A percentile compares a stretch with the other conserved stretches of the same genome.
Conservation (phyloP, 495 filamentous ascomycete species). For the Delitschia confertaspora region DNA sequence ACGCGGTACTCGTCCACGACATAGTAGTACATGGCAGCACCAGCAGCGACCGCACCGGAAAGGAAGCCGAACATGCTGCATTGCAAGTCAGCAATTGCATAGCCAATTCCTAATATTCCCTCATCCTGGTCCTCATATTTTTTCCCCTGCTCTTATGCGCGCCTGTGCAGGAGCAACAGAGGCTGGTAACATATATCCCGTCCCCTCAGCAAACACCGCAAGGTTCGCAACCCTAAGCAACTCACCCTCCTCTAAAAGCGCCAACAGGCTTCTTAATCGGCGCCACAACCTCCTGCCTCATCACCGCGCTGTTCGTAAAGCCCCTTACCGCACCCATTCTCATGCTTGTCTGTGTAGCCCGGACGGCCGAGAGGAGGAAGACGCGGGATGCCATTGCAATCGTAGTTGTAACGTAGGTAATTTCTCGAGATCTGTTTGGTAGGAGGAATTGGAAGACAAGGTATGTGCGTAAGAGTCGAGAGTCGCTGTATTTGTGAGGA, state of each 20-base stretch:
- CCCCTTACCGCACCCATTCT: conserved; percentile 2
- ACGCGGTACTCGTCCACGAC: conserved; percentile 85
- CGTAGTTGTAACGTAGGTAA: no score
- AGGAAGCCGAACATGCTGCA: conserved; percentile 87
- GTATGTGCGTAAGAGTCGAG: not conserved
- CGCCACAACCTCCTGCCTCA: conserved; percentile 33
- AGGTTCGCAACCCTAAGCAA: no score
- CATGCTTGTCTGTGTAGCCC: not conserved
- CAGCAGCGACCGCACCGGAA: conserved; percentile 69
- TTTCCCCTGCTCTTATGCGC: no score
- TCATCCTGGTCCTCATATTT: no score
- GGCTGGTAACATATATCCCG: no score
- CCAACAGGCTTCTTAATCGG: conserved; percentile 76
- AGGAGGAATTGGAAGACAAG: not conserved
- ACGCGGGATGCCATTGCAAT: conserved; percentile 42
- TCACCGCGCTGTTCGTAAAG: conserved; percentile 18
- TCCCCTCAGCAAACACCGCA: no score
- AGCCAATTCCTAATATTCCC: no score
- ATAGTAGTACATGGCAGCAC: conserved; percentile 80
- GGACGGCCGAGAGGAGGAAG: conserved; percentile 28
- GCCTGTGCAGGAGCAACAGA: no score
- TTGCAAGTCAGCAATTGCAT: not conserved
- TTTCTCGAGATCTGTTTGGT: no score
- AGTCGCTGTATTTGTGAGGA: not conserved
- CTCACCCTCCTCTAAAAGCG: conserved; percentile 87